Evolutionary conservation across 768 basidiomycete species (phyloP).

Genomic region (Dictyophora rubrovolvata): DNA sequence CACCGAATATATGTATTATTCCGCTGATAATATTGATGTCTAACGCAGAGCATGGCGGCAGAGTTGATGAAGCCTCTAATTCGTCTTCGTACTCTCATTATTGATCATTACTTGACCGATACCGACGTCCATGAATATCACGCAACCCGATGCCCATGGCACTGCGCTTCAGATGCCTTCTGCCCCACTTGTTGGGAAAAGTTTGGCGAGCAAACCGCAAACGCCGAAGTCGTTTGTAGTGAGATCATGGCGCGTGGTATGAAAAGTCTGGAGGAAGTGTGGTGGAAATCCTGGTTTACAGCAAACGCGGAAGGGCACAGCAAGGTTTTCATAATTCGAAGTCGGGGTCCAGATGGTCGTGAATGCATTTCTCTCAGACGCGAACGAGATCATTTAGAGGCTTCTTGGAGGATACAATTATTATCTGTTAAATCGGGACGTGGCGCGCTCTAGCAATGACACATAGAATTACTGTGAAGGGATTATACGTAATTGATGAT

Average conservation of each 20-base stretch:
- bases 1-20: not conserved
- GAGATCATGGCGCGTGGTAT: slow-evolving; percentile 5
- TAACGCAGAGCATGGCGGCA: slow-evolving; percentile 1
- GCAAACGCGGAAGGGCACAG: slow-evolving; percentile 4
- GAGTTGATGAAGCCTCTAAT: slow-evolving; percentile 1
- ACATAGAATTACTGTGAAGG: not conserved
- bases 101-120: slow-evolving; percentile 9
- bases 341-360: not conserved
- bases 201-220: slow-evolving; percentile 5
- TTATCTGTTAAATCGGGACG: not conserved
- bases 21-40: not conserved
- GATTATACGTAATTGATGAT: not conserved
- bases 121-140: slow-evolving; percentile 4
- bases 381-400: slow-evolving; percentile 4
- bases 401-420: not conserved
- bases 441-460: not conserved
- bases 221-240: slow-evolving; percentile 5
- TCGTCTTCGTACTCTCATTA: slow-evolving; percentile 1
- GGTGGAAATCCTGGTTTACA: slow-evolving; percentile 9
- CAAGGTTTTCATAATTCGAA: slow-evolving; percentile 2
- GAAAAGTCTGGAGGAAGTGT: not conserved
- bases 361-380: not conserved
- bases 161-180: slow-evolving; percentile 3
- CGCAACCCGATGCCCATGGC: slow-evolving; percentile 4
- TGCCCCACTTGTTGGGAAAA: slow-evolving; percentile 5